Evolutionary conservation across 2,329 filamentous ascomycete species (phyloP).

Genomic region (Xylariaceae sp.): DNA sequence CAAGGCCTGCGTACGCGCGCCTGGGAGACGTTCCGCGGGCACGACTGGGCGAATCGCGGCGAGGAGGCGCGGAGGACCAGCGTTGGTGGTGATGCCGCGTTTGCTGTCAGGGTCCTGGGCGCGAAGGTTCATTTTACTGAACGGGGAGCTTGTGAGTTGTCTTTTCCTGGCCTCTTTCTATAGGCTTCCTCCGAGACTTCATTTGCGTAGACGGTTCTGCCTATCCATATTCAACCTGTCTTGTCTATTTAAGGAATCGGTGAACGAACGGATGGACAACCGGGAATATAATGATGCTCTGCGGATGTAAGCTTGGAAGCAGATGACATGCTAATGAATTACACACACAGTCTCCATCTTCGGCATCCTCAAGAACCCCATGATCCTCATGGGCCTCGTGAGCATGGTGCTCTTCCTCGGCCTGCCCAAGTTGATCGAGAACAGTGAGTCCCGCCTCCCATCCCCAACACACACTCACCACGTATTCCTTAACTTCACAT

Average conservation of each 20-base stretch:
- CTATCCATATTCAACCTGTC: background rate
- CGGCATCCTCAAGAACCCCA: constrained; percentile 86
- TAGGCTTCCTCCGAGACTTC: background rate
- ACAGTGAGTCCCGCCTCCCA: constrained; percentile 66
- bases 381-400: constrained; percentile 90
- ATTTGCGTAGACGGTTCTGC: background rate
- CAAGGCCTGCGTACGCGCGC: constrained; percentile 52
- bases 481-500: constrained; percentile 1
- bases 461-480: background rate
- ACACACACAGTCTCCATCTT: constrained; percentile 69
- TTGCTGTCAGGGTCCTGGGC: constrained; percentile 65
- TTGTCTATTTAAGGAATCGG: background rate
- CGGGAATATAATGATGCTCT: background rate
- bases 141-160: constrained; percentile 73
- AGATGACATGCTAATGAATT: constrained; percentile 6
- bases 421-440: constrained; percentile 94
- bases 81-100: constrained; percentile 35
- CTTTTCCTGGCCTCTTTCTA: constrained; percentile 8
- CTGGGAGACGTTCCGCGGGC: constrained; percentile 86
- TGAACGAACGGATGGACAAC: background rate
- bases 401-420: constrained; percentile 84
- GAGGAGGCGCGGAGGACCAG: constrained; percentile 55
- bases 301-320: background rate
- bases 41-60: constrained; percentile 88
- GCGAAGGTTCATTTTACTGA: constrained; percentile 77